Percentiles rank a stretch among this genome's conserved stretches.
phyloP scores from a whole-genome alignment of 1,139 yeast species.

The Saccharomycopsis phalli region DNA sequence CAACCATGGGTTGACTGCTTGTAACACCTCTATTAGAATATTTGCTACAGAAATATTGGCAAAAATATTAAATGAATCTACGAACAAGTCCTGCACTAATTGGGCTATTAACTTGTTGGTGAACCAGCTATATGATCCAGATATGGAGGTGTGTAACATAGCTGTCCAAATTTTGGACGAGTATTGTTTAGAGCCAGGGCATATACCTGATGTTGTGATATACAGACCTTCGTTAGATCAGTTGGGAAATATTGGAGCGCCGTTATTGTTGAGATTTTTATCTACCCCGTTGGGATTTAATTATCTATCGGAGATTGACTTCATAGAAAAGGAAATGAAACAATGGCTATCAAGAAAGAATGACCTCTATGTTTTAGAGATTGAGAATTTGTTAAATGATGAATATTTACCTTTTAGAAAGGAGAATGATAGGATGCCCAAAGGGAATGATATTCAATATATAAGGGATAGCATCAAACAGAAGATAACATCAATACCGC shows the following conservation, averaged over 20 bases:
- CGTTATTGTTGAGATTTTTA: conserved; percentile 43
- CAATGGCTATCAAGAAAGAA: conserved; percentile 52
- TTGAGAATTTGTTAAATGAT: conserved; percentile 32
- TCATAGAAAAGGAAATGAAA: conserved; percentile 48
- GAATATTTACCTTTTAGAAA: conserved; percentile 19
- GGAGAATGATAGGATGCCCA: neutral
- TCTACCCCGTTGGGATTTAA: conserved; percentile 49
- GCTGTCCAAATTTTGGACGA: conserved; percentile 46
- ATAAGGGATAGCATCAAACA: neutral
- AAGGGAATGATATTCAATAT: conserved; percentile 1
- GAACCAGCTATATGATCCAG: conserved; percentile 63
- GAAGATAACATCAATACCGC: conserved; percentile 33
- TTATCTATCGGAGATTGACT: conserved; percentile 41
- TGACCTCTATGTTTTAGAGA: conserved; percentile 41
- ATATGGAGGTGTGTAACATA: conserved; percentile 45
- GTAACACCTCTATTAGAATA: conserved; percentile 43
- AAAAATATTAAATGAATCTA: conserved; percentile 29
- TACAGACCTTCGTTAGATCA: conserved; percentile 39
- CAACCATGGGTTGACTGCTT: conserved; percentile 53
- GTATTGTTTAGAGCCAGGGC: conserved; percentile 35
- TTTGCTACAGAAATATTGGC: conserved; percentile 51
- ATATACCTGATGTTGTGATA: conserved; percentile 36
- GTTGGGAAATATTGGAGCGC: conserved; percentile 37
- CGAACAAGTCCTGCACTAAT: conserved; percentile 4
- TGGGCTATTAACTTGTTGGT: conserved; percentile 36